A percentile compares a stretch with the other conserved stretches of the same genome.
Evolutionary conservation across 768 basidiomycete species (phyloP).

Genomic region (Boletus vinaceobasis): DNA sequence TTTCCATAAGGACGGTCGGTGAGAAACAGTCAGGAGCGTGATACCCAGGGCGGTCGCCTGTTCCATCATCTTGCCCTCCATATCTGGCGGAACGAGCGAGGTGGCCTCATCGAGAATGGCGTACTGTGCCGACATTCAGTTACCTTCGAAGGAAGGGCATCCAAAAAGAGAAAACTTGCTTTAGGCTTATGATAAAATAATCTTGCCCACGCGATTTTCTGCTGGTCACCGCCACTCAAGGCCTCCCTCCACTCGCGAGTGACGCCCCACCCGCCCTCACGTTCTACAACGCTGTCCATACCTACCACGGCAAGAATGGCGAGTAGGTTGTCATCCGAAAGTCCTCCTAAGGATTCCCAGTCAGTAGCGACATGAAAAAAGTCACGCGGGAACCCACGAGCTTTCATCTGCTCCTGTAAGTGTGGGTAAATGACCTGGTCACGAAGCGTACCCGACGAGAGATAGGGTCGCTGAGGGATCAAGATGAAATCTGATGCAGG

Average conservation of each 20-base stretch:
- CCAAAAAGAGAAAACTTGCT: slow-evolving; percentile 38
- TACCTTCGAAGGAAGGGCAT: not conserved
- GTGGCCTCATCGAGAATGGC: slow-evolving; percentile 97
- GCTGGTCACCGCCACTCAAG: slow-evolving; percentile 92
- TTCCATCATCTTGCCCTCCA: slow-evolving; percentile 95
- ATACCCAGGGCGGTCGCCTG: slow-evolving; percentile 83
- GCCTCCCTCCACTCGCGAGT: slow-evolving; percentile 92
- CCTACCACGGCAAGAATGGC: slow-evolving; percentile 72
- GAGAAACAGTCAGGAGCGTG: slow-evolving; percentile 91
- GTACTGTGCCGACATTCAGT: slow-evolving; percentile 51
- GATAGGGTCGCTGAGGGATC: slow-evolving; percentile 94
- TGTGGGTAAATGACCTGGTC: slow-evolving; percentile 98
- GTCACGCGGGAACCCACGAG: slow-evolving; percentile 45
- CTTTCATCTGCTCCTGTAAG: slow-evolving; percentile 72
- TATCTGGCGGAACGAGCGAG: slow-evolving; percentile 86
- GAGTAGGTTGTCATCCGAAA: slow-evolving; percentile 73
- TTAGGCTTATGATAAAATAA: slow-evolving; percentile 95
- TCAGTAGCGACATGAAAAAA: slow-evolving; percentile 2
- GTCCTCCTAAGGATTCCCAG: slow-evolving; percentile 45
- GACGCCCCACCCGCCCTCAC: slow-evolving; percentile 95
- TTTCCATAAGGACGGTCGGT: slow-evolving; percentile 91
- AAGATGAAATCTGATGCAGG: slow-evolving; percentile 85
- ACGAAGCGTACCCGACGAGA: slow-evolving; percentile 88
- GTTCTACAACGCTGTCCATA: slow-evolving; percentile 81
- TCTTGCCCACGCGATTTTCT: slow-evolving; percentile 95